Evolutionary conservation across 2,329 filamentous ascomycete genomes (phyloP).

Genomic region (Ophiostoma tasmaniense): DNA sequence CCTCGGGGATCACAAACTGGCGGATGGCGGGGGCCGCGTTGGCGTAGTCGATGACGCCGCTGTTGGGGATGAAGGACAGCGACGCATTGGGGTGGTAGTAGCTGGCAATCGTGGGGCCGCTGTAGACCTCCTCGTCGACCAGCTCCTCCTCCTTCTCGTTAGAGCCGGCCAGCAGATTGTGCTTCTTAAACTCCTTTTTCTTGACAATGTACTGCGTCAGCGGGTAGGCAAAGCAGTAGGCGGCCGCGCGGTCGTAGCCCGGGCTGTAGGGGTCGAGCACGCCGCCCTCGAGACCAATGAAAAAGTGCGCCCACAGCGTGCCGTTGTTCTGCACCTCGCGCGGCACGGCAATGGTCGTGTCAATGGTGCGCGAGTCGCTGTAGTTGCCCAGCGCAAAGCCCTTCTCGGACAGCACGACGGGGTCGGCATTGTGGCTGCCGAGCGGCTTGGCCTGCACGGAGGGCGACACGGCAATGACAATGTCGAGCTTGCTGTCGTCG

Average conservation of each 20-base stretch:
- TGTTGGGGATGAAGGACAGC: conserved; percentile 74
- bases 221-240: conserved; percentile 76
- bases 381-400: conserved; percentile 71
- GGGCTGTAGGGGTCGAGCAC: conserved; percentile 65
- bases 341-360: conserved; percentile 71
- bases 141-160: conserved; percentile 40
- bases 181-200: conserved; percentile 82
- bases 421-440: conserved; percentile 54
- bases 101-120: conserved; percentile 63
- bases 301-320: conserved; percentile 92
- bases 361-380: conserved; percentile 67
- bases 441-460: conserved; percentile 62
- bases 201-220: conserved; percentile 84
- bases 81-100: conserved; percentile 96
- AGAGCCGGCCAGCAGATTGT: conserved; percentile 66
- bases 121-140: conserved; percentile 24
- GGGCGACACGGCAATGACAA: conserved; percentile 75
- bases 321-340: conserved; percentile 78
- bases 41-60: conserved; percentile 60
- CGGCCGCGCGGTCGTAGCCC: conserved; percentile 64
- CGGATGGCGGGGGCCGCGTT: conserved; percentile 64
- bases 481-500: conserved; percentile 66
- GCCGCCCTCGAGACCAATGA: conserved; percentile 67
- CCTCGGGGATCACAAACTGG: conserved; percentile 71
- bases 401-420: conserved; percentile 70